Evolutionary conservation across 2,329 filamentous ascomycete genomes (phyloP).

Genomic region (Nigrospora oryzae): DNA sequence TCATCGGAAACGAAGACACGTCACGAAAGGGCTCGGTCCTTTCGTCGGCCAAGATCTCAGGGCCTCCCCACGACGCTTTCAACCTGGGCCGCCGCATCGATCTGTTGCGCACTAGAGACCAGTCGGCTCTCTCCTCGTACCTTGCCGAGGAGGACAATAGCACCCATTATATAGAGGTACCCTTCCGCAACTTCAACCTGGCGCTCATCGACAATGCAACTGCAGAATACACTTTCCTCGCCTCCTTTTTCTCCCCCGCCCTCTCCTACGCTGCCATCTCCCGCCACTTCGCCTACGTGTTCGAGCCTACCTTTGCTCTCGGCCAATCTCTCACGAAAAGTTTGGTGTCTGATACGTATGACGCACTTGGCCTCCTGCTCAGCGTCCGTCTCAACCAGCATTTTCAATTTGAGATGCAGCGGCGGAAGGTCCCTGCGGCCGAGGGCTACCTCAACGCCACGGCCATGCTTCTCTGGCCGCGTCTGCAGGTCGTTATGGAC

Average conservation of each 20-base stretch:
- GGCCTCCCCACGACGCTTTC: constrained; percentile 74
- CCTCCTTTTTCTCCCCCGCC: constrained; percentile 77
- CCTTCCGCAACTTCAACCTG: constrained; percentile 91
- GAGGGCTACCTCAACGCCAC: constrained; percentile 92
- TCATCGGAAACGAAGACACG: constrained; percentile 70
- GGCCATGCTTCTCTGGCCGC: constrained; percentile 93
- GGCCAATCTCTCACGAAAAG: constrained; percentile 70
- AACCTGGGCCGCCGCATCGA: constrained; percentile 82
- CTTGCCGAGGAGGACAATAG: constrained; percentile 83
- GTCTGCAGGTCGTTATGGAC: constrained; percentile 91
- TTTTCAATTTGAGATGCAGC: constrained; percentile 86
- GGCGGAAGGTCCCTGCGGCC: constrained; percentile 79
- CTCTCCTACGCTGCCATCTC: constrained; percentile 70
- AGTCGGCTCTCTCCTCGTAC: constrained; percentile 75
- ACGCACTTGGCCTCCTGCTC: constrained; percentile 81
- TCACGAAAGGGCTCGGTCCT: constrained; percentile 55
- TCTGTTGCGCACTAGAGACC: constrained; percentile 63
- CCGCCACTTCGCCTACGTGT: constrained; percentile 78
- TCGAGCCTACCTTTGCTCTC: constrained; percentile 80
- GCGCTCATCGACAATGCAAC: constrained; percentile 90
- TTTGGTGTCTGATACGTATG: constrained; percentile 68
- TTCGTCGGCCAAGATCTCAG: constrained; percentile 39
- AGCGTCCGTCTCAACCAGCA: constrained; percentile 91
- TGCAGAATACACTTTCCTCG: constrained; percentile 90
- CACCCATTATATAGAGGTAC: constrained; percentile 79